Percentiles rank a stretch among this genome's conserved stretches.
These are phyloP conservation scores for Skeletonema menzelii DNA, from an alignment of 108 stramenopile species.

Conservation along the genomic window DNA sequence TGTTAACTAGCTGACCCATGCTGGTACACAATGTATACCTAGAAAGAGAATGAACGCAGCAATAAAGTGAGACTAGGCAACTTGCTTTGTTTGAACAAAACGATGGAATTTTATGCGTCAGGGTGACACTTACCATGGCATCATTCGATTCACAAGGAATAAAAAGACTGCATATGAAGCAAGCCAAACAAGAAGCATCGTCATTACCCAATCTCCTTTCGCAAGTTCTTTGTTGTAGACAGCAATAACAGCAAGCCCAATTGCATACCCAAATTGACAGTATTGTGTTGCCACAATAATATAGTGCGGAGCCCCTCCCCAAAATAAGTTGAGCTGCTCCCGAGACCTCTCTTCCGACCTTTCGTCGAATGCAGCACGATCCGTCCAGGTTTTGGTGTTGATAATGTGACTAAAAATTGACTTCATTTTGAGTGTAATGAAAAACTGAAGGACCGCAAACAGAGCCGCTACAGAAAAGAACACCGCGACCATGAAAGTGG, in stretches of 20 bases:
- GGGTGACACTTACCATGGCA: conserved; percentile 53
- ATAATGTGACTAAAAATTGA: conserved; percentile 47
- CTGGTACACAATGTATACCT: conserved; percentile 85
- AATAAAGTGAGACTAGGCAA: background rate
- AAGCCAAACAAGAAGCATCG: conserved; percentile 38
- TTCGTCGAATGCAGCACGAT: conserved; percentile 9
- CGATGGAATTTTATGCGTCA: background rate
- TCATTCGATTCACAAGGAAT: conserved; percentile 49
- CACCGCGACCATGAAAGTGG: conserved; percentile 33
- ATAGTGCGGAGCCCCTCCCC: conserved; percentile 66
- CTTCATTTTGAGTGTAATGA: conserved; percentile 42
- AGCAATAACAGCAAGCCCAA: conserved; percentile 69
- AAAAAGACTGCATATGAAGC: conserved; percentile 67
- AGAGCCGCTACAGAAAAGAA: conserved; percentile 35
- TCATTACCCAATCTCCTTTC: background rate
- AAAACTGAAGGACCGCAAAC: conserved; percentile 22
- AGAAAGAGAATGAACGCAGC: background rate
- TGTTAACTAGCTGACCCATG: conserved; percentile 79
- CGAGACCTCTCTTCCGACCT: conserved; percentile 6
- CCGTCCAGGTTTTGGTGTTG: conserved; percentile 23
- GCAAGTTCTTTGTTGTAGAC: conserved; percentile 50
- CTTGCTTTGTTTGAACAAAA: background rate
- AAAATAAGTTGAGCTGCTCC: conserved; percentile 72
- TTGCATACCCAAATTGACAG: conserved; percentile 85
- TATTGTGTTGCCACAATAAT: conserved; percentile 77